A percentile compares a stretch with the other conserved stretches of the same genome.
Conservation (phyloP, 768 basidiomycete species). For the Boletus eberwhitei region DNA sequence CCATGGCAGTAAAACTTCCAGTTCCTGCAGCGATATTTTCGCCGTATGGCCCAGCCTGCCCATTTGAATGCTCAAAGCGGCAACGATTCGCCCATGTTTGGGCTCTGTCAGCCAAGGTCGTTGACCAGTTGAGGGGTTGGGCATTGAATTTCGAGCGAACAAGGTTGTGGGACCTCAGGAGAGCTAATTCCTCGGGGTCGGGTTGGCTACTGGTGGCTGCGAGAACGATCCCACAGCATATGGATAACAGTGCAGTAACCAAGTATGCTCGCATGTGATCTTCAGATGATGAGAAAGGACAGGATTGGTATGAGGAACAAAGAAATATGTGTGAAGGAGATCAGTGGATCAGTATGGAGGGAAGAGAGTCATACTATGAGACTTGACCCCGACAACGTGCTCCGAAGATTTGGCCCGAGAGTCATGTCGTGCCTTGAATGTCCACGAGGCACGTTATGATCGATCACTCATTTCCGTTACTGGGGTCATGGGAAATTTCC, state of each 20-base stretch:
- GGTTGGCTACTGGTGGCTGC: slow-evolving; percentile 12
- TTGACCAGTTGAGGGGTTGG: slow-evolving; percentile 46
- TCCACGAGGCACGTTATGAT: not conserved
- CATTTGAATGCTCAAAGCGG: slow-evolving; percentile 45
- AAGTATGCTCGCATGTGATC: slow-evolving; percentile 7
- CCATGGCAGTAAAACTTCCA: slow-evolving; percentile 39
- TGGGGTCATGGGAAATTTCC: no score
- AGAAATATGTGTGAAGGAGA: not conserved
- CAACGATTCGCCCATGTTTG: slow-evolving; percentile 50
- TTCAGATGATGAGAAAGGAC: slow-evolving; percentile 1
- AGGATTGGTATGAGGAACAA: not conserved
- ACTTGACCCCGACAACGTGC: not conserved
- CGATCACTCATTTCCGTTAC: no score
- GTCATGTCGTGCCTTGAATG: slow-evolving; percentile 2
- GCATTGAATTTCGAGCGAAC: slow-evolving; percentile 44
- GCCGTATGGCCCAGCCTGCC: slow-evolving; percentile 45
- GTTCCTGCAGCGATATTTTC: slow-evolving; percentile 57
- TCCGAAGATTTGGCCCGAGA: not conserved
- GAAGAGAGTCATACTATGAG: not conserved
- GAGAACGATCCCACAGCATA: slow-evolving; percentile 12
- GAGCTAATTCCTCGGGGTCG: slow-evolving; percentile 22
- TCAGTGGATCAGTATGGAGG: not conserved
- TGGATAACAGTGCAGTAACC: slow-evolving; percentile 8
- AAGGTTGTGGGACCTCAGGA: slow-evolving; percentile 47
- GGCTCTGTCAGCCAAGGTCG: slow-evolving; percentile 44